Evolutionary conservation across 768 basidiomycete species (phyloP).

Genomic region (Xerocomus spinulosus): DNA sequence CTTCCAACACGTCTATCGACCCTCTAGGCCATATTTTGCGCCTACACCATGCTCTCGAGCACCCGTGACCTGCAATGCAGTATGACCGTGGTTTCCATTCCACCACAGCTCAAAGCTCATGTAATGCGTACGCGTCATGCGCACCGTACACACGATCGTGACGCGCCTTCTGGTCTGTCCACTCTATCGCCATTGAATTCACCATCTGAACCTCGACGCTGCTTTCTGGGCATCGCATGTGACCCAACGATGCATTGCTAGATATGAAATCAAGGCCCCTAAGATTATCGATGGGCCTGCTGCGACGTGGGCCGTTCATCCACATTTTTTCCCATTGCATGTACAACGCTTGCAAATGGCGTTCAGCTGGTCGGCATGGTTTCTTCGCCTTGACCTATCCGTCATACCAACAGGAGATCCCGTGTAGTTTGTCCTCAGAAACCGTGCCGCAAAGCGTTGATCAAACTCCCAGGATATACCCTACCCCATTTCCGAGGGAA

Average conservation of each 20-base stretch:
- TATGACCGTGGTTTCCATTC: constrained; percentile 9
- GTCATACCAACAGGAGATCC: background rate
- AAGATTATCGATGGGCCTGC: constrained; percentile 21
- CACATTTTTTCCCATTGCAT: constrained; percentile 9
- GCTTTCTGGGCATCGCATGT: constrained; percentile 13
- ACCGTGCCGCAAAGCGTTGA: background rate
- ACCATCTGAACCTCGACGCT: constrained; percentile 6
- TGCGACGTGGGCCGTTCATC: constrained; percentile 9
- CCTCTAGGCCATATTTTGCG: background rate
- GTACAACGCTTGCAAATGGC: background rate
- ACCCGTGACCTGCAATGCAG: constrained; percentile 14
- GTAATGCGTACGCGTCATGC: constrained; percentile 1
- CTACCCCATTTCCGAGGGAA: constrained; percentile 23
- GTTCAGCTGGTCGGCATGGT: constrained; percentile 2
- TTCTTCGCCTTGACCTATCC: constrained; percentile 3
- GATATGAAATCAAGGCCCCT: constrained; percentile 29
- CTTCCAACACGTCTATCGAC: constrained; percentile 3
- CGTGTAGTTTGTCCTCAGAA: constrained; percentile 5
- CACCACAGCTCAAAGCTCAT: constrained; percentile 5
- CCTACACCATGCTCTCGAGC: constrained; percentile 6
- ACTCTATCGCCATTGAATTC: constrained; percentile 20
- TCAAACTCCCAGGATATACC: background rate
- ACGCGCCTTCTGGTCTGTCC: constrained; percentile 7
- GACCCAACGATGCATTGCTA: constrained; percentile 15
- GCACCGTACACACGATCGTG: constrained; percentile 8